Evolutionary conservation across 2,329 filamentous ascomycete genomes (phyloP).

Genomic region (Cadophora sp.): DNA sequence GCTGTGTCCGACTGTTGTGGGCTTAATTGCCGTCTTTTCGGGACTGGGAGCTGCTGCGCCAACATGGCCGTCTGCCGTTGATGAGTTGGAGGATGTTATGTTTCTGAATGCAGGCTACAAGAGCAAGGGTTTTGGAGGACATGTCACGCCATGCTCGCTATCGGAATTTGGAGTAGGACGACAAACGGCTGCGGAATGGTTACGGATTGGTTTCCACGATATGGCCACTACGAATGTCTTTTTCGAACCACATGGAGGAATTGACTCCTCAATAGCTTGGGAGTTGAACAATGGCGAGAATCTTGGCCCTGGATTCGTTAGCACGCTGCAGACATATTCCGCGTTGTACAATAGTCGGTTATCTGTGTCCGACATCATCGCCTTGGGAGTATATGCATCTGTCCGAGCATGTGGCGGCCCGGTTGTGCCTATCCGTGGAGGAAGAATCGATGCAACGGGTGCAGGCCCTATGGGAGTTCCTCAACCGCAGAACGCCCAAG

Average conservation of each 20-base stretch:
- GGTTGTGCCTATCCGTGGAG: slow-evolving; percentile 57
- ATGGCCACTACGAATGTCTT: slow-evolving; percentile 61
- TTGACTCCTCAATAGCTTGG: slow-evolving; percentile 66
- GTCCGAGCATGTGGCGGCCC: slow-evolving; percentile 66
- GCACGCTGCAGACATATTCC: slow-evolving; percentile 60
- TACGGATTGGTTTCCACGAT: slow-evolving; percentile 67
- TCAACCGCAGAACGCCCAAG: slow-evolving; percentile 60
- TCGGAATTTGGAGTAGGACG: slow-evolving; percentile 60
- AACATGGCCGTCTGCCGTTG: slow-evolving; percentile 65
- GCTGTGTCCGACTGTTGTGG: slow-evolving; percentile 29
- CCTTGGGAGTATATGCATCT: slow-evolving; percentile 62
- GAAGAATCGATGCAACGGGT: slow-evolving; percentile 59
- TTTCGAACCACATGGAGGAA: slow-evolving; percentile 53
- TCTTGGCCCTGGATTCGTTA: slow-evolving; percentile 59
- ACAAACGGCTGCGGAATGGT: slow-evolving; percentile 66
- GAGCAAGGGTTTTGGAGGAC: slow-evolving; percentile 60
- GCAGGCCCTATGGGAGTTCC: slow-evolving; percentile 59
- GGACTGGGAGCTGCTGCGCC: slow-evolving; percentile 51
- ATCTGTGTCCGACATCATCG: slow-evolving; percentile 63
- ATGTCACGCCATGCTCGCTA: slow-evolving; percentile 62
- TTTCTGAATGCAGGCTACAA: slow-evolving; percentile 62
- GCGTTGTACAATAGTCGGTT: slow-evolving; percentile 58
- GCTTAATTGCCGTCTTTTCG: slow-evolving; percentile 28
- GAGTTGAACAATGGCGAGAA: slow-evolving; percentile 63
- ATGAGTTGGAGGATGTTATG: slow-evolving; percentile 70